Conservation (phyloP, 2,329 filamentous ascomycete species). For the Trichophyton benhamiae region DNA sequence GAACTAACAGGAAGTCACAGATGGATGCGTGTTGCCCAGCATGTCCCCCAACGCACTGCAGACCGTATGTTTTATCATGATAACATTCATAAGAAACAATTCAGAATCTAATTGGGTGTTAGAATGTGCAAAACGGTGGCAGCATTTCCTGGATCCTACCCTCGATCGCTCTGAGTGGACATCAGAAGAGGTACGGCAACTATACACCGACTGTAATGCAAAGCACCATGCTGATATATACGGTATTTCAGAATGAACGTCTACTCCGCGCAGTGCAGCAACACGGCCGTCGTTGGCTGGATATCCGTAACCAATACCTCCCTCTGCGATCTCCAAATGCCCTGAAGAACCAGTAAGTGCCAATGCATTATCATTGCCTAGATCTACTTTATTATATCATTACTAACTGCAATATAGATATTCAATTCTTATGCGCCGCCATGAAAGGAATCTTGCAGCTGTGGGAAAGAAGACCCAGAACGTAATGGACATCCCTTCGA, state of each 20-base stretch:
- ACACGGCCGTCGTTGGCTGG: not conserved
- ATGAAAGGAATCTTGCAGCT: not conserved
- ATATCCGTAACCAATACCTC: slow-evolving; percentile 2
- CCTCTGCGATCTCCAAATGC: slow-evolving; percentile 3
- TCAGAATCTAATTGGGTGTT: not conserved
- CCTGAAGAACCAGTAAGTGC: slow-evolving; percentile 3
- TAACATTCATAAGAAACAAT: not conserved
- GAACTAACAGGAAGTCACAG: not conserved
- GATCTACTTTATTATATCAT: not conserved
- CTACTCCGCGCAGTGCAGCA: not conserved
- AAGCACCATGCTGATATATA: not conserved
- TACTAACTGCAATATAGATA: not conserved
- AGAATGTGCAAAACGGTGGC: slow-evolving; percentile 7
- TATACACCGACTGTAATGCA: not conserved
- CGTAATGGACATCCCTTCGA: not conserved
- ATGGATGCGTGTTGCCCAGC: slow-evolving; percentile 3
- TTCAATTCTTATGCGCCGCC: not conserved
- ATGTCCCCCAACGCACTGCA: slow-evolving; percentile 1
- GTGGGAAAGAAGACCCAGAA: not conserved
- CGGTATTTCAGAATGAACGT: not conserved
- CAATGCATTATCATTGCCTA: not conserved
- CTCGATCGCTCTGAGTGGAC: slow-evolving; percentile 5
- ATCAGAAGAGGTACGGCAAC: not conserved
- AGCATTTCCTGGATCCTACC: slow-evolving; percentile 2
- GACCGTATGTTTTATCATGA: not conserved